These are phyloP conservation scores for Trichoderma virens DNA, from an alignment of 495 filamentous ascomycete species.

Conservation along the genomic window DNA sequence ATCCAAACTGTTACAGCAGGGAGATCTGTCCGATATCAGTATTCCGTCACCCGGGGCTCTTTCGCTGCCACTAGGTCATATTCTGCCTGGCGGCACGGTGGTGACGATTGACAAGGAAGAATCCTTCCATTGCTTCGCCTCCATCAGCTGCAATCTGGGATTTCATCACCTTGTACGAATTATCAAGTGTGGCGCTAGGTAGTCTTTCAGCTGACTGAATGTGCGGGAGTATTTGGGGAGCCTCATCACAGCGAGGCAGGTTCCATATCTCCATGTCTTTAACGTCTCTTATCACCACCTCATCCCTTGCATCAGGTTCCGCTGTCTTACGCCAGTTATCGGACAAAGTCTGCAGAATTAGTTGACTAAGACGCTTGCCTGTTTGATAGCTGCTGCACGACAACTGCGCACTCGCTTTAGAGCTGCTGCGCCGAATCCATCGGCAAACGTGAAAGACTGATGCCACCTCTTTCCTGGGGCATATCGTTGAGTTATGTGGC, in stretches of 20 bases:
- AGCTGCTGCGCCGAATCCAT: background rate
- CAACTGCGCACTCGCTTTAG: background rate
- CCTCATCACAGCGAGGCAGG: background rate
- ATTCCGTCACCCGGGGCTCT: background rate
- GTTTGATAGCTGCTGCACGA: background rate
- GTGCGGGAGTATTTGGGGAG: background rate
- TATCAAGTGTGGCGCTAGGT: too few species aligned
- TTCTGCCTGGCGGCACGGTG: background rate
- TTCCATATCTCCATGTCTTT: background rate
- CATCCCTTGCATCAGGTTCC: background rate
- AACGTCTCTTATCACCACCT: background rate
- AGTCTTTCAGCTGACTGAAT: too few species aligned
- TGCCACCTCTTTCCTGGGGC: conserved; percentile 13
- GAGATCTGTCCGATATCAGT: background rate
- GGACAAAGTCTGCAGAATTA: background rate
- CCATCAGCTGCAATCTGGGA: background rate
- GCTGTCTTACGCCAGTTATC: background rate
- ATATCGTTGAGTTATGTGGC: background rate
- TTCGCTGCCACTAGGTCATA: background rate
- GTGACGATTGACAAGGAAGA: background rate
- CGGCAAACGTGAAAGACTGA: conserved; percentile 10
- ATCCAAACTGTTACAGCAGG: background rate
- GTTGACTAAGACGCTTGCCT: background rate
- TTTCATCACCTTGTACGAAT: too few species aligned
- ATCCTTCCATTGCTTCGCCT: background rate